Evolutionary conservation across 139 green algal species (phyloP).

Genomic region (Volvox reticuliferus): DNA sequence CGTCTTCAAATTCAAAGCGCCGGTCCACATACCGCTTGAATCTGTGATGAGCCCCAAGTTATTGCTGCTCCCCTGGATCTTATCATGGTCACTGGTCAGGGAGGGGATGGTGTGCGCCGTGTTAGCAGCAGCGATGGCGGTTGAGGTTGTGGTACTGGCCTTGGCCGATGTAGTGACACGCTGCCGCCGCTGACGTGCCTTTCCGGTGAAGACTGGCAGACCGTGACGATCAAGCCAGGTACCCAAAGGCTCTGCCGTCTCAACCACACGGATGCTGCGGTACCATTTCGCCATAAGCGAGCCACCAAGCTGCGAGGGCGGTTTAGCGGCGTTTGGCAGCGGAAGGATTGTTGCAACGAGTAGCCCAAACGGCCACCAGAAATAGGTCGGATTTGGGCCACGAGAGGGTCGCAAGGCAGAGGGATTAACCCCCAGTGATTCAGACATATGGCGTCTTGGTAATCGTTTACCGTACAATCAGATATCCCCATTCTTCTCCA

Average conservation of each 20-base stretch:
- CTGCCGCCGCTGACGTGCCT: not conserved
- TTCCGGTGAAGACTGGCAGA: conserved; percentile 17
- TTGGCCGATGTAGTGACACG: not conserved
- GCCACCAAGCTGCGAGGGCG: not conserved
- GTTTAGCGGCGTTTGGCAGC: not conserved
- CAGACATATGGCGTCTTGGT: too few relatives aligned
- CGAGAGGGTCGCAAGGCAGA: too few relatives aligned
- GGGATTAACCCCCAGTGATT: too few relatives aligned
- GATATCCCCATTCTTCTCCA: too few relatives aligned
- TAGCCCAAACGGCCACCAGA: too few relatives aligned
- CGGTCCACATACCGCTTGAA: too few relatives aligned
- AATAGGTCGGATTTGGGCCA: too few relatives aligned
- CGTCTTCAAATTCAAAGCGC: not conserved
- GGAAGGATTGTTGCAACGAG: too few relatives aligned
- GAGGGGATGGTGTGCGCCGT: not conserved
- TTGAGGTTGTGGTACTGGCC: not conserved
- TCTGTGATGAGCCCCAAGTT: not conserved
- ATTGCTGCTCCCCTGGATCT: not conserved
- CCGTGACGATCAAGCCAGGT: conserved; percentile 16
- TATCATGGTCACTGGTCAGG: not conserved
- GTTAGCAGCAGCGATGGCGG: not conserved
- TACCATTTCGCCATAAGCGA: conserved; percentile 33
- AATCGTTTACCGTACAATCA: too few relatives aligned
- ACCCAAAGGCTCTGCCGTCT: not conserved
- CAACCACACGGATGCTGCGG: conserved; percentile 7